Evolutionary conservation across 2,329 filamentous ascomycete genomes (phyloP).

Genomic region (Apiospora kogelbergensis): DNA sequence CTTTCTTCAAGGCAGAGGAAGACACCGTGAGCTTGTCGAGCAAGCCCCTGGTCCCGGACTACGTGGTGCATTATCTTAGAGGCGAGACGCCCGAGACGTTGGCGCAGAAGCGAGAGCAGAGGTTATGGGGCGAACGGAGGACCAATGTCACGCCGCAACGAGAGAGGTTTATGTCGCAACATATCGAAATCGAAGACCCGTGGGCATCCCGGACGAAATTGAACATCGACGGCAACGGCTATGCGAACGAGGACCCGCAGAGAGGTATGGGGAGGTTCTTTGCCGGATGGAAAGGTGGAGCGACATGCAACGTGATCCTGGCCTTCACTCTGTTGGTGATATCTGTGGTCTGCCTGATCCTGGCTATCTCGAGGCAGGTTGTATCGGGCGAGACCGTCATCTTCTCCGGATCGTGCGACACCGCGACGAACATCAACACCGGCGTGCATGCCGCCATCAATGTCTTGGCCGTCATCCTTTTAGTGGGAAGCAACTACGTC

Average conservation of each 20-base stretch:
- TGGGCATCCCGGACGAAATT: slow-evolving; percentile 23
- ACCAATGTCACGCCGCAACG: slow-evolving; percentile 31
- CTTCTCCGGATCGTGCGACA: slow-evolving; percentile 38
- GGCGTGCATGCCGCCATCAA: slow-evolving; percentile 47
- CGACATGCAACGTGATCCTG: slow-evolving; percentile 43
- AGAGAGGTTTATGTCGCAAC: slow-evolving; percentile 33
- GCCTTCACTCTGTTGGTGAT: slow-evolving; percentile 37
- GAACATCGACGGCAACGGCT: slow-evolving; percentile 20
- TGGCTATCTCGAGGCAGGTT: slow-evolving; percentile 35
- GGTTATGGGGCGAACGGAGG: slow-evolving; percentile 31
- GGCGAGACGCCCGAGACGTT: slow-evolving; percentile 55
- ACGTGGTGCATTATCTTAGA: slow-evolving; percentile 54
- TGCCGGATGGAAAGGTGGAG: slow-evolving; percentile 49
- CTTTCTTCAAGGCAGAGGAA: slow-evolving; percentile 27
- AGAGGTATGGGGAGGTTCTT: slow-evolving; percentile 29
- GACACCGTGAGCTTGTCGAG: slow-evolving; percentile 37
- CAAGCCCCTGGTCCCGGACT: slow-evolving; percentile 51
- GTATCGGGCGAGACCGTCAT: slow-evolving; percentile 37
- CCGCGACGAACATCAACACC: slow-evolving; percentile 36
- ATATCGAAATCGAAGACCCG: slow-evolving; percentile 37
- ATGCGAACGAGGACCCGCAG: slow-evolving; percentile 28
- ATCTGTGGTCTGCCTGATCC: slow-evolving; percentile 38
- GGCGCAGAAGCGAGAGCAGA: slow-evolving; percentile 43
- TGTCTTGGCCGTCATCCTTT: slow-evolving; percentile 40
- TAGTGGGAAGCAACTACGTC: slow-evolving; percentile 52